Conservation (phyloP, 352 stramenopile species). For the Poterioochromonas sp. region DNA sequence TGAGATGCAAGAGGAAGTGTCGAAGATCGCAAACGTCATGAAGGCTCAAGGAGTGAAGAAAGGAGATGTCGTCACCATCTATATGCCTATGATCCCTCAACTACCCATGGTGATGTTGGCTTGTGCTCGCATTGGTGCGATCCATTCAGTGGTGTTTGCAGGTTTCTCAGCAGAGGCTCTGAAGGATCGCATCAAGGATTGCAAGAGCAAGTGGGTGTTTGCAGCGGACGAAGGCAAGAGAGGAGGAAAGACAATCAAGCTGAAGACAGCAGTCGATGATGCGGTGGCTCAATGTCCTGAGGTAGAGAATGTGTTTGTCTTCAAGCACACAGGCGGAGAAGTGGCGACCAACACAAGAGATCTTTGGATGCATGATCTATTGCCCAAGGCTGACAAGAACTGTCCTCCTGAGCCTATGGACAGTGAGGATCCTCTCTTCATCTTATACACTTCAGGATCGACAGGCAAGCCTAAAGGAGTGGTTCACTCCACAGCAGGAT, state of each 20-base stretch:
- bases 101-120: constrained; percentile 92
- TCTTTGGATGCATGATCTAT: constrained; percentile 81
- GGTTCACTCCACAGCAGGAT: constrained; percentile 87
- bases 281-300: constrained; percentile 67
- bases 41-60: constrained; percentile 66
- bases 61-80: constrained; percentile 89
- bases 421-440: constrained; percentile 84
- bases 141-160: constrained; percentile 96
- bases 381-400: constrained; percentile 59
- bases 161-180: constrained; percentile 83
- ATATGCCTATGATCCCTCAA: constrained; percentile 99
- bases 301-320: constrained; percentile 87
- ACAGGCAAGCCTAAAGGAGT: constrained; percentile 90
- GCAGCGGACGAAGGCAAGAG: constrained; percentile 83
- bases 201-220: constrained; percentile 78
- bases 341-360: constrained; percentile 69
- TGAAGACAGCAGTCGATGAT: constrained; percentile 91
- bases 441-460: constrained; percentile 94
- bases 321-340: constrained; percentile 63
- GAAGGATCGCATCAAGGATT: constrained; percentile 83
- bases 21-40: constrained; percentile 88
- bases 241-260: constrained; percentile 73
- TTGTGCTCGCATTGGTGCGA: constrained; percentile 88
- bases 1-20: constrained; percentile 76
- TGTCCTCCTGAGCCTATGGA: constrained; percentile 85